phyloP scores from a whole-genome alignment of 2,329 filamentous ascomycete genomes.

The Pseudogymnoascus verrucosus region DNA sequence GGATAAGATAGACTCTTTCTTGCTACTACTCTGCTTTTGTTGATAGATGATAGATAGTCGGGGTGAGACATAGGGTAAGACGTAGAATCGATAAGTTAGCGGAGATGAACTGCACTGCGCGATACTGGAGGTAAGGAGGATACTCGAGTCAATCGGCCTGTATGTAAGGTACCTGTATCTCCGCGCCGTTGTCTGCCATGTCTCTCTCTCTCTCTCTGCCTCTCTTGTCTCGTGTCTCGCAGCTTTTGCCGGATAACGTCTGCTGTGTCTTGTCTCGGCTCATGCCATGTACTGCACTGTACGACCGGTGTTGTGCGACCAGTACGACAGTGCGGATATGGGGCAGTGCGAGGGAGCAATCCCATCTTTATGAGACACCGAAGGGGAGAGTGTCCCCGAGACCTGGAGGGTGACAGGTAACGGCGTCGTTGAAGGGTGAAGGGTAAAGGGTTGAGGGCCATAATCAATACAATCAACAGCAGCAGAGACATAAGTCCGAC shows the following conservation, averaged over 20 bases:
- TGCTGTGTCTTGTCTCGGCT: background rate
- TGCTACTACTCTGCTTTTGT: background rate
- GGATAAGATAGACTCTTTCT: background rate
- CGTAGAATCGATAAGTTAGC: background rate
- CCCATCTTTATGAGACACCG: background rate
- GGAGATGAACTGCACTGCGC: background rate
- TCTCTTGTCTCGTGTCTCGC: background rate
- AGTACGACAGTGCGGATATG: background rate
- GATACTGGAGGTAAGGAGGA: background rate
- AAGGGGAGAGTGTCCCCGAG: background rate
- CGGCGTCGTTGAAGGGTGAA: background rate
- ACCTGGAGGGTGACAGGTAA: background rate
- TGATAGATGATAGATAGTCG: background rate
- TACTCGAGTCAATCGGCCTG: background rate
- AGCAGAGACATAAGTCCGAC: background rate
- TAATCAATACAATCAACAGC: background rate
- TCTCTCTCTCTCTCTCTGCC: background rate
- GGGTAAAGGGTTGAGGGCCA: background rate
- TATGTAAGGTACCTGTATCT: background rate
- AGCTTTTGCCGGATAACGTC: conserved; percentile 3
- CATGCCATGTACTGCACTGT: background rate
- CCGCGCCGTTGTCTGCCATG: background rate
- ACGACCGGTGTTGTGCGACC: background rate
- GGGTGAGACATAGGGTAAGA: background rate
- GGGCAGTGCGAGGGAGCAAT: background rate